phyloP scores from a whole-genome alignment of 371 early-diverging fungal species.

The Catenaria anguillulae region DNA sequence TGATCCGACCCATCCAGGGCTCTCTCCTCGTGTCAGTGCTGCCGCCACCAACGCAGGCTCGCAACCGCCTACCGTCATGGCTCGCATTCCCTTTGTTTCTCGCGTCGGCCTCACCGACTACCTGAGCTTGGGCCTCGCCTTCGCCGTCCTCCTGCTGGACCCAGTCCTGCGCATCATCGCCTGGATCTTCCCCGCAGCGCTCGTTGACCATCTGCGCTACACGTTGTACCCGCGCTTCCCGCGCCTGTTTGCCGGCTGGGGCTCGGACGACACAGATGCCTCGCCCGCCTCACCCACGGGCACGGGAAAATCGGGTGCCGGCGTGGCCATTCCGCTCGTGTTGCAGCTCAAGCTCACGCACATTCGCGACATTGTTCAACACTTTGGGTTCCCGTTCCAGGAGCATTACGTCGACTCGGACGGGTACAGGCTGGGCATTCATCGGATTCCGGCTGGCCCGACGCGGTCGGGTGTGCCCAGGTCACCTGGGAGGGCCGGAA shows the following conservation, averaged over 20 bases:
- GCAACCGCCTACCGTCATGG: too few species aligned
- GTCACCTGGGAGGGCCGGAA: too few species aligned
- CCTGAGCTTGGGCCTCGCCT: slow-evolving; percentile 36
- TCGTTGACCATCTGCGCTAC: slow-evolving; percentile 25
- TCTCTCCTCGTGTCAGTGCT: too few species aligned
- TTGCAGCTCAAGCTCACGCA: background rate
- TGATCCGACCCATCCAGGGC: too few species aligned
- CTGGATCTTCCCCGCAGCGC: slow-evolving; percentile 37
- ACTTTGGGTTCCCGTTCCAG: slow-evolving; percentile 57
- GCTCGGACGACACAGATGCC: background rate
- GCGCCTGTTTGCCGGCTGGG: background rate
- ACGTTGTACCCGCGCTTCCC: slow-evolving; percentile 16
- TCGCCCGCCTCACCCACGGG: background rate
- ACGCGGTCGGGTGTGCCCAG: too few species aligned
- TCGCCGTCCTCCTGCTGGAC: slow-evolving; percentile 49
- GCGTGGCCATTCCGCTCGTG: background rate
- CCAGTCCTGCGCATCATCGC: slow-evolving; percentile 46
- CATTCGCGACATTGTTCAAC: slow-evolving; percentile 1
- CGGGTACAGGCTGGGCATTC: slow-evolving; percentile 72
- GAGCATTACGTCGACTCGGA: slow-evolving; percentile 82
- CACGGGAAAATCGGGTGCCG: too few species aligned
- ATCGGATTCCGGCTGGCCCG: slow-evolving; percentile 50
- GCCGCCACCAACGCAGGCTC: too few species aligned
- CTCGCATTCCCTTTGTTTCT: slow-evolving; percentile 28
- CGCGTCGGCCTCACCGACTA: slow-evolving; percentile 34